Evolutionary conservation across 495 filamentous ascomycete species (phyloP), one percentile per base, ranked within the genome.

Genomic region (Daldinia caldariorum): DNA sequence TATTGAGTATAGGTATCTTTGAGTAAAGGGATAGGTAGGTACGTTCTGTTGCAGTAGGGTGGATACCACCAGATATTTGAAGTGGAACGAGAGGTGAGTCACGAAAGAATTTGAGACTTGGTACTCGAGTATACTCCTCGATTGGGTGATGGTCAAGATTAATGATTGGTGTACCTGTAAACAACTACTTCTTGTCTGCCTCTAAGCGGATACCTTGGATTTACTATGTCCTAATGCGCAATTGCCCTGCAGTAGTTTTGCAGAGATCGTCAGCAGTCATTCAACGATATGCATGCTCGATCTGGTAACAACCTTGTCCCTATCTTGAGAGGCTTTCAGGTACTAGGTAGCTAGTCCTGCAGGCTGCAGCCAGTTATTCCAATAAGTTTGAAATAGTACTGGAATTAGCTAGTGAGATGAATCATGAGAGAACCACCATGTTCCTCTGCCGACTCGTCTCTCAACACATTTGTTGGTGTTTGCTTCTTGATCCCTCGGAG

Each of bases 41-140:
- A 1, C 26, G 26, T 26, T 3, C 26, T 26, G 26, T 26, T 26
- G 26, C 49, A 51, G 37, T 45, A 63, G 37, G 57, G 61, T 62
- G 60, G 59, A 60, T 54, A 64, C 53, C 47, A 35, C 62, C 41
- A 70, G 54, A 53, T 55, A 47, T 38, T 59, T 35, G 20, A 51
- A 20, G 61, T 22, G 26, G 16, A 41, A 29, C 55, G 49, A 69
- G 63, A 65, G 56, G 61, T 59, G 75, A 77, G 75, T 77, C 75
- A 77, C 66, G 22, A 54, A 49, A 70, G 34, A 73, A 75, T 67
- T 74, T 14, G 73, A 63, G 56, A 65, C 39, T 20, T 59, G 56
- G 59, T n/a, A 64, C 49, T 64, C n/a, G 61, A 14, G 26, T 56
- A 22, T 54, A 59, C 37, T 67, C 51, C 37, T 67, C 51, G 63